Conservation (phyloP, 768 basidiomycete genomes). For the Kwoniella heveanensis region DNA sequence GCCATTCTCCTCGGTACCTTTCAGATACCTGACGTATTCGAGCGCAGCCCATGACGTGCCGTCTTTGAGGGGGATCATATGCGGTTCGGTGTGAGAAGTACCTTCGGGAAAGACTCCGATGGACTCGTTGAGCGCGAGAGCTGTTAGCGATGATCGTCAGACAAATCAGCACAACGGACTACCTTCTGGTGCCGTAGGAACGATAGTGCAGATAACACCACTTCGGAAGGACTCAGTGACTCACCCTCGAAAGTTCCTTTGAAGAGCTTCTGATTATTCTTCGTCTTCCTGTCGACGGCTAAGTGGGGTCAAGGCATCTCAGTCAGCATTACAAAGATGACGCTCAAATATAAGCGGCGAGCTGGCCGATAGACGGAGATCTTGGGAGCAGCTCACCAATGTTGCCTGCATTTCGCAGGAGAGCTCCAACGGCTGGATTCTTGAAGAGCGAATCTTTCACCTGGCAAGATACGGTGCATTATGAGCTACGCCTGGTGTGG, state of each 20-base stretch:
- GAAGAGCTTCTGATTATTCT: slow-evolving; percentile 86
- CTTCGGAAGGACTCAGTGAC: slow-evolving; percentile 1
- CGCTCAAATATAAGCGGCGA: not conserved
- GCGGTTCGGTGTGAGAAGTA: slow-evolving; percentile 78
- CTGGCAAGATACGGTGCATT: slow-evolving; percentile 65
- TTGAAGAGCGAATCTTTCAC: slow-evolving; percentile 88
- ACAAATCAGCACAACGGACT: not conserved
- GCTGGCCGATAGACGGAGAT: not conserved
- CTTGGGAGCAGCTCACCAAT: slow-evolving; percentile 59
- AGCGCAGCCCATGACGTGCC: slow-evolving; percentile 93
- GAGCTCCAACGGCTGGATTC: slow-evolving; percentile 71
- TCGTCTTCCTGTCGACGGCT: slow-evolving; percentile 91
- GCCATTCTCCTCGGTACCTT: slow-evolving; percentile 47
- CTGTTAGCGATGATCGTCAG: slow-evolving; percentile 52
- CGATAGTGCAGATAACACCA: too few relatives aligned
- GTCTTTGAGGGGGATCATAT: slow-evolving; percentile 82
- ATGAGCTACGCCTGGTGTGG: not conserved
- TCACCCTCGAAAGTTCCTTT: slow-evolving; percentile 76
- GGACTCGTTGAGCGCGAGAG: slow-evolving; percentile 72
- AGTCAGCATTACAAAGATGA: slow-evolving; percentile 12
- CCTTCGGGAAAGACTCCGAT: slow-evolving; percentile 75
- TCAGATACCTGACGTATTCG: slow-evolving; percentile 81
- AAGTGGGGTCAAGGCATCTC: not conserved
- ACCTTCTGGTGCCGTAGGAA: too few relatives aligned
- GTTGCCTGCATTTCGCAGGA: slow-evolving; percentile 88